A percentile compares a stretch with the other conserved stretches of the same genome.
Conservation (phyloP, 2,329 filamentous ascomycete genomes). For the Myriosclerotinia scirpicola region DNA sequence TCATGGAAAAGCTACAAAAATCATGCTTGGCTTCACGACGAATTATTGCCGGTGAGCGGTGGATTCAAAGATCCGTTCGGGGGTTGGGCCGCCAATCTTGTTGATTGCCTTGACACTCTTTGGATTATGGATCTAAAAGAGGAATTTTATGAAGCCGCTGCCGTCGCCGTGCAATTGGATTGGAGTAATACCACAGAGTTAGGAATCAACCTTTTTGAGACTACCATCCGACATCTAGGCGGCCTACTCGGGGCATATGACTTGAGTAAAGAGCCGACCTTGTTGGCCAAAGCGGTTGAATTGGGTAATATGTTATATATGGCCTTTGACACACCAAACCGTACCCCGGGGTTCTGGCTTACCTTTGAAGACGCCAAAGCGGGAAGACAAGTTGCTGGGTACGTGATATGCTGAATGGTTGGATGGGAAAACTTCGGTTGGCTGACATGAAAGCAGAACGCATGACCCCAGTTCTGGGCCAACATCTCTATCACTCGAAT, state of each 20-base stretch:
- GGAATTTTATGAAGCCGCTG: slow-evolving; percentile 63
- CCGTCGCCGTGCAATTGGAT: slow-evolving; percentile 59
- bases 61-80: slow-evolving; percentile 75
- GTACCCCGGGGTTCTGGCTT: slow-evolving; percentile 19
- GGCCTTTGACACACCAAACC: slow-evolving; percentile 46
- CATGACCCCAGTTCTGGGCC: slow-evolving; percentile 16
- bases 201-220: slow-evolving; percentile 43
- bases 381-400: slow-evolving; percentile 11
- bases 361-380: slow-evolving; percentile 19
- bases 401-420: not conserved
- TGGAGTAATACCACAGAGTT: slow-evolving; percentile 24
- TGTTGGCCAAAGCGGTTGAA: slow-evolving; percentile 38
- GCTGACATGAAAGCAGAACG: slow-evolving; percentile 13
- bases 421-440: not conserved
- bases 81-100: slow-evolving; percentile 81
- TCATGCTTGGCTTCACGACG: slow-evolving; percentile 81
- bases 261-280: slow-evolving; percentile 33
- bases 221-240: slow-evolving; percentile 43
- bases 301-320: slow-evolving; percentile 39
- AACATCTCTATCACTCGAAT: slow-evolving; percentile 58
- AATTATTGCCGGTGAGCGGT: slow-evolving; percentile 70
- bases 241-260: slow-evolving; percentile 43
- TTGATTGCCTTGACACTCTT: slow-evolving; percentile 76
- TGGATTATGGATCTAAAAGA: slow-evolving; percentile 80
- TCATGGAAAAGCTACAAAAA: slow-evolving; percentile 81